Percentiles rank a stretch among this genome's conserved stretches.
Conservation (phyloP, 2,329 filamentous ascomycete genomes). For the Penicillium sp. region DNA sequence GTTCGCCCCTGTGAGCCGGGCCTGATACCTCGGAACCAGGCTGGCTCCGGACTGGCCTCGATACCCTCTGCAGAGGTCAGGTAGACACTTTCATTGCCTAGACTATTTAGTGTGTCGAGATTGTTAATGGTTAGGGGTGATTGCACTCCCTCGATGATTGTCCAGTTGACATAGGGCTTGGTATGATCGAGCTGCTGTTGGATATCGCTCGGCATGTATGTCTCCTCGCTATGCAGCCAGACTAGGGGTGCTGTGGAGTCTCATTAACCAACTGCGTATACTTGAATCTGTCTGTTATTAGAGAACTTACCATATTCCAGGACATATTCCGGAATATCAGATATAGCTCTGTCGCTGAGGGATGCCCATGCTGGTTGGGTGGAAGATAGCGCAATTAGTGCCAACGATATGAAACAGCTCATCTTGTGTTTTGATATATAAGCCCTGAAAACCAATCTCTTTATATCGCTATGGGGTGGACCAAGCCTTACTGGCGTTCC, state of each 20-base stretch:
- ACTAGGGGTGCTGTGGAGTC: constrained; percentile 49
- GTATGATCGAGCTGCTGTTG: constrained; percentile 49
- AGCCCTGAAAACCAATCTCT: not conserved
- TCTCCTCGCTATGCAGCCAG: constrained; percentile 51
- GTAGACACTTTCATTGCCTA: constrained; percentile 49
- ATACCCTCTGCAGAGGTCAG: constrained; percentile 52
- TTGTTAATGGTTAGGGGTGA: constrained; percentile 49
- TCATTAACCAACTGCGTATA: not conserved
- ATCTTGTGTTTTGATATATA: constrained; percentile 2
- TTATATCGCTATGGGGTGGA: too few species aligned
- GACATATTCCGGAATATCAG: constrained; percentile 45
- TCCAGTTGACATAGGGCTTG: constrained; percentile 46
- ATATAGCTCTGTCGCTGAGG: constrained; percentile 5
- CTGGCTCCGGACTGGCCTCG: constrained; percentile 40
- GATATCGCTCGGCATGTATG: constrained; percentile 53
- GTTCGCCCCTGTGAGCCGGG: constrained; percentile 55
- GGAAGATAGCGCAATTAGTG: constrained; percentile 3
- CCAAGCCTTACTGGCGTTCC: too few species aligned
- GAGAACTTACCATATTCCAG: constrained; percentile 45
- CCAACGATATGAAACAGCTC: constrained; percentile 7
- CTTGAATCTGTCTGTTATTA: not conserved
- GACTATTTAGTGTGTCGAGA: constrained; percentile 48
- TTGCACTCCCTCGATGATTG: constrained; percentile 38
- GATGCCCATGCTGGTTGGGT: constrained; percentile 2
- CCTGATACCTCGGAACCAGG: constrained; percentile 54